Evolutionary conservation across 2,329 filamentous ascomycete species (phyloP).

Genomic region (Aspergillus fischeri): DNA sequence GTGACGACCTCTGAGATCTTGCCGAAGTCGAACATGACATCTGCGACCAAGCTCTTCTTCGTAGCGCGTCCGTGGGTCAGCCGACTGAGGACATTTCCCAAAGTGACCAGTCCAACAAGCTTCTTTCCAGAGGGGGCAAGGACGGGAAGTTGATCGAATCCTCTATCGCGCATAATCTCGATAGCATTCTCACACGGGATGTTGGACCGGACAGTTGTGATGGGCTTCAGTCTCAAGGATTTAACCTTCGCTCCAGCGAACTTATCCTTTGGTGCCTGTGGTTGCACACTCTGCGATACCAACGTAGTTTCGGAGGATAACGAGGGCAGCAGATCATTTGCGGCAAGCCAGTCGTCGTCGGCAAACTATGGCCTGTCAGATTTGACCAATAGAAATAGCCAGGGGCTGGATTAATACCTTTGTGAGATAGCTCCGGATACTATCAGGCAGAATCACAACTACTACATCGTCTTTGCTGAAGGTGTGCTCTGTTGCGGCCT

Average conservation of each 20-base stretch:
- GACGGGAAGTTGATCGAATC: constrained; percentile 95
- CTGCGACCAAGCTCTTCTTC: constrained; percentile 67
- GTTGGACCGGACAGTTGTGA: constrained; percentile 73
- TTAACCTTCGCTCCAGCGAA: constrained; percentile 76
- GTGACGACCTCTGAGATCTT: constrained; percentile 84
- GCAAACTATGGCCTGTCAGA: constrained; percentile 59
- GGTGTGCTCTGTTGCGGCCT: constrained; percentile 70
- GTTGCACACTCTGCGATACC: constrained; percentile 22
- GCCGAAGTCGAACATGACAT: constrained; percentile 96
- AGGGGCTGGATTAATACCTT: constrained; percentile 51
- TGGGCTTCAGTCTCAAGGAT: constrained; percentile 83
- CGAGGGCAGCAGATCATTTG: constrained; percentile 80
- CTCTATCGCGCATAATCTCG: constrained; percentile 97
- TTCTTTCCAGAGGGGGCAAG: constrained; percentile 64
- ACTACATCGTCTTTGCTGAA: constrained; percentile 80
- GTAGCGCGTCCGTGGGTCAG: constrained; percentile 79
- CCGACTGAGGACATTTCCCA: constrained; percentile 90
- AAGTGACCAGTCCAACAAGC: constrained; percentile 87
- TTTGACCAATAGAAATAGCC: background rate
- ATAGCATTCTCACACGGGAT: constrained; percentile 80
- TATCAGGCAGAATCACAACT: constrained; percentile 89
- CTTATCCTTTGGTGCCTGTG: constrained; percentile 54
- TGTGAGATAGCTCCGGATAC: constrained; percentile 93
- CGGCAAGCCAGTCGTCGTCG: constrained; percentile 97
- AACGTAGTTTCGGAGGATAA: constrained; percentile 46